Percentiles rank a stretch among this genome's conserved stretches.
These are phyloP conservation scores for Trichoderma hamatum DNA, from an alignment of 2,329 filamentous ascomycete genomes.

Conservation along the genomic window DNA sequence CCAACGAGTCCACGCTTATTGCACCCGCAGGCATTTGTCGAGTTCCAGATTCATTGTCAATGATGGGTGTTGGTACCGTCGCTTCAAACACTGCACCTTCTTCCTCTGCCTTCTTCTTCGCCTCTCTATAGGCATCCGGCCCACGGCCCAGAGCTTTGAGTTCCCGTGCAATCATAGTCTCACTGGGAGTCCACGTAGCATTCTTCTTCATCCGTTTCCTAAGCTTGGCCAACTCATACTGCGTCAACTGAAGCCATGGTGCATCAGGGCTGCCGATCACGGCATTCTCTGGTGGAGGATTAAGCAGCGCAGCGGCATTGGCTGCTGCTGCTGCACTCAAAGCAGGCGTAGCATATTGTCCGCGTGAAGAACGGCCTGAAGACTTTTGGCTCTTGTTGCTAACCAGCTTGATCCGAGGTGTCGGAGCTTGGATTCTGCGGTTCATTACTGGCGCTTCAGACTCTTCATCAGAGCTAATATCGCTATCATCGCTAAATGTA, in stretches of 20 bases:
- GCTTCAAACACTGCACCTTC: constrained; percentile 64
- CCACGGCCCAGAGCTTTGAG: constrained; percentile 71
- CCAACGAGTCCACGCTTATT: constrained; percentile 59
- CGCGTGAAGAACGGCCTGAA: constrained; percentile 45
- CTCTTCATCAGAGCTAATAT: constrained; percentile 57
- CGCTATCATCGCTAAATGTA: constrained; percentile 56
- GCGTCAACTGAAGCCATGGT: constrained; percentile 67
- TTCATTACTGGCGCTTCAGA: constrained; percentile 45
- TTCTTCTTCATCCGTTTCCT: constrained; percentile 93
- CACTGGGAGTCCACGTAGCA: constrained; percentile 79
- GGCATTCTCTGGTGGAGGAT: constrained; percentile 63
- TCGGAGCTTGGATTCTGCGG: constrained; percentile 41
- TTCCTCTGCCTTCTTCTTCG: constrained; percentile 66
- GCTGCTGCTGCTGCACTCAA: constrained; percentile 46
- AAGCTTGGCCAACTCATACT: constrained; percentile 67
- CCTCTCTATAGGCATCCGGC: constrained; percentile 62
- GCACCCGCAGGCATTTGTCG: constrained; percentile 62
- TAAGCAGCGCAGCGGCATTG: constrained; percentile 49
- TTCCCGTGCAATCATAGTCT: constrained; percentile 83
- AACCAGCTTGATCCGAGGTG: constrained; percentile 55
- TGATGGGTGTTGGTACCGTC: constrained; percentile 39
- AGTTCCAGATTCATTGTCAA: constrained; percentile 55
- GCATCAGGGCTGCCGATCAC: constrained; percentile 61
- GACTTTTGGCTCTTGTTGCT: constrained; percentile 48
- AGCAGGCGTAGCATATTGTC: constrained; percentile 41